Conservation (phyloP, 345 rosid species). For the Gossypium anomalum region DNA sequence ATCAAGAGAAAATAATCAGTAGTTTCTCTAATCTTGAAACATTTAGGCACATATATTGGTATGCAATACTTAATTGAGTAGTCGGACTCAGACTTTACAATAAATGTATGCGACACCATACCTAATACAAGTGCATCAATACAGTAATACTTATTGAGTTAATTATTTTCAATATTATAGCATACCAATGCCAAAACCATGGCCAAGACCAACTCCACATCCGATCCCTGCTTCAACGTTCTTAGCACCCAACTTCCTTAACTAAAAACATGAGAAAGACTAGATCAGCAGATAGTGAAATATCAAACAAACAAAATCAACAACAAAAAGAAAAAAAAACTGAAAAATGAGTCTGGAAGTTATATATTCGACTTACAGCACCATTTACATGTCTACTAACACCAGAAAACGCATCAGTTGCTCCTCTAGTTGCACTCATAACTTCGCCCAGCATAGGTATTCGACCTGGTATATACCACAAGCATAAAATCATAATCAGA, state of each 20-base stretch:
- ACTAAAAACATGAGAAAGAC: slow-evolving; percentile 28
- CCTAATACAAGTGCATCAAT: background rate
- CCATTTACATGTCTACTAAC: slow-evolving; percentile 63
- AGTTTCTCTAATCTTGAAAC: background rate
- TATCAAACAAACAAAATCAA: background rate
- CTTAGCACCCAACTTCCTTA: slow-evolving; percentile 58
- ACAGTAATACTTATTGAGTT: background rate
- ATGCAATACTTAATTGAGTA: slow-evolving; percentile 12
- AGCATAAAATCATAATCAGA: background rate
- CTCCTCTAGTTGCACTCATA: slow-evolving; percentile 92
- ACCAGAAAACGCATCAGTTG: slow-evolving; percentile 83
- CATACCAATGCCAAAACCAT: slow-evolving; percentile 75
- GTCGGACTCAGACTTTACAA: background rate
- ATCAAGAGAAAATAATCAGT: background rate
- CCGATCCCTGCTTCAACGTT: slow-evolving; percentile 61
- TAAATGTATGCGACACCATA: background rate
- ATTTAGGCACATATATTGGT: background rate
- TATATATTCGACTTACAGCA: slow-evolving; percentile 45
- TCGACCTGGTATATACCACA: slow-evolving; percentile 41
- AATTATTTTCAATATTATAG: background rate
- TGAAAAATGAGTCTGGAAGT: background rate
- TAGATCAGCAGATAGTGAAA: slow-evolving; percentile 4
- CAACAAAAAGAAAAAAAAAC: background rate
- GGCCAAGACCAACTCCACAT: slow-evolving; percentile 80
- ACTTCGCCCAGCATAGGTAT: slow-evolving; percentile 78